These are phyloP conservation scores for Phalaenopsis hybrid DNA, from an alignment of 116 monocot species.

Conservation along the genomic window DNA sequence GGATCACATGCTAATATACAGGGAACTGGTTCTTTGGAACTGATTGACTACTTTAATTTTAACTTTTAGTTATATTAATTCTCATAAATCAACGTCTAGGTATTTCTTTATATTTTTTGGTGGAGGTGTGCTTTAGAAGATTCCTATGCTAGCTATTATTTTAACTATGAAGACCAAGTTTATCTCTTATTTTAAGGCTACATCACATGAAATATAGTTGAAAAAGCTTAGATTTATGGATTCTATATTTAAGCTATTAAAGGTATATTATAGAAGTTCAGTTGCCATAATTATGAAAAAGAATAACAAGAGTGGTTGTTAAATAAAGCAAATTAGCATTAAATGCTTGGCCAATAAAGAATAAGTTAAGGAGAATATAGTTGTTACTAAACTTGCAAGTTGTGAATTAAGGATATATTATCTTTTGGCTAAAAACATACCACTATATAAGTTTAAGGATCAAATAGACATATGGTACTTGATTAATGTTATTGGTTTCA, in stretches of 20 bases:
- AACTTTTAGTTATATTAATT: not conserved
- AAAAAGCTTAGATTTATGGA: not conserved
- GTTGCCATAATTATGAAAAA: not conserved
- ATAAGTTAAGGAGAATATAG: too few species aligned
- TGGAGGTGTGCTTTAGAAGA: not conserved
- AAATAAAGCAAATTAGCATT: too few species aligned
- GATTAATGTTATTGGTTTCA: too few species aligned
- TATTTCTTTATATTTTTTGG: not conserved
- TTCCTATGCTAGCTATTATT: not conserved
- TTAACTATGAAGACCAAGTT: not conserved
- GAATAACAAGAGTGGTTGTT: too few species aligned
- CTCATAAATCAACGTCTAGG: not conserved
- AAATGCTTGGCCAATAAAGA: too few species aligned
- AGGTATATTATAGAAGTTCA: not conserved
- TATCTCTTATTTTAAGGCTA: not conserved
- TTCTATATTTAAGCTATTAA: not conserved
- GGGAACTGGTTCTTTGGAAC: not conserved
- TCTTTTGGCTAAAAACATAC: too few species aligned
- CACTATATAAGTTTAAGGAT: too few species aligned
- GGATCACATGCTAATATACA: not conserved
- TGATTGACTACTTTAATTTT: not conserved
- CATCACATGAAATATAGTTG: not conserved
- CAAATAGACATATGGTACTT: too few species aligned
- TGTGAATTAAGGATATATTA: too few species aligned
- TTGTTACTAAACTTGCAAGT: too few species aligned